phyloP scores from a whole-genome alignment of 495 filamentous ascomycete genomes.

The Aspergillus nanangensis region DNA sequence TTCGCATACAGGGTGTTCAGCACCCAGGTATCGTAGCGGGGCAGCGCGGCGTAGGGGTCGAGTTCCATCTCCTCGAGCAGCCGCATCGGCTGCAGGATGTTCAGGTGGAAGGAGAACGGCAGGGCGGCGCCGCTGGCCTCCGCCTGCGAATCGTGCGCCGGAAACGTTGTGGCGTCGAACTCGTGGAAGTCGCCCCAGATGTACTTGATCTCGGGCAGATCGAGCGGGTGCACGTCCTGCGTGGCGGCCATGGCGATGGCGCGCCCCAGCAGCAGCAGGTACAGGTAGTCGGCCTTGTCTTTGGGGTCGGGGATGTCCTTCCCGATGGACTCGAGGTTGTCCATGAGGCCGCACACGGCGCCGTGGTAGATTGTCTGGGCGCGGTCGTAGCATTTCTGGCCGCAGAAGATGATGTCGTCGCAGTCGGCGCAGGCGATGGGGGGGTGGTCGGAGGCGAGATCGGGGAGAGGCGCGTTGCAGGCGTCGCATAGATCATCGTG shows the following conservation, averaged over 20 bases:
- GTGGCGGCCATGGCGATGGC: slow-evolving; percentile 81
- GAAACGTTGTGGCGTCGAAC: slow-evolving; percentile 16
- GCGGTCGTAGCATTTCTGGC: slow-evolving; percentile 60
- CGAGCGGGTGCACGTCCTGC: slow-evolving; percentile 77
- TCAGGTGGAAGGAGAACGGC: slow-evolving; percentile 84
- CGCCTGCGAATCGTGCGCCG: slow-evolving; percentile 1
- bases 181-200: slow-evolving; percentile 84
- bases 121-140: slow-evolving; percentile 39
- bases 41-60: slow-evolving; percentile 67
- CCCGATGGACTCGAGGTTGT: slow-evolving; percentile 71
- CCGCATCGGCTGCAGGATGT: slow-evolving; percentile 77
- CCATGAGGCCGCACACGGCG: slow-evolving; percentile 73
- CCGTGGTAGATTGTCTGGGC: slow-evolving; percentile 80
- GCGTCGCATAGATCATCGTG: slow-evolving; percentile 81
- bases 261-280: slow-evolving; percentile 73
- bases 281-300: slow-evolving; percentile 71
- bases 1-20: slow-evolving; percentile 91
- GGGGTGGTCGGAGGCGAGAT: slow-evolving; percentile 38
- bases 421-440: slow-evolving; percentile 68
- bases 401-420: slow-evolving; percentile 84
- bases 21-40: slow-evolving; percentile 80
- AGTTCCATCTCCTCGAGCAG: slow-evolving; percentile 88
- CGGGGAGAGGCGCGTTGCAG: slow-evolving; percentile 71
- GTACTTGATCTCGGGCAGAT: slow-evolving; percentile 80
- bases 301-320: slow-evolving; percentile 66